These are phyloP conservation scores for Metarhizium humberi DNA, from an alignment of 2,329 filamentous ascomycete genomes.

Conservation along the genomic window DNA sequence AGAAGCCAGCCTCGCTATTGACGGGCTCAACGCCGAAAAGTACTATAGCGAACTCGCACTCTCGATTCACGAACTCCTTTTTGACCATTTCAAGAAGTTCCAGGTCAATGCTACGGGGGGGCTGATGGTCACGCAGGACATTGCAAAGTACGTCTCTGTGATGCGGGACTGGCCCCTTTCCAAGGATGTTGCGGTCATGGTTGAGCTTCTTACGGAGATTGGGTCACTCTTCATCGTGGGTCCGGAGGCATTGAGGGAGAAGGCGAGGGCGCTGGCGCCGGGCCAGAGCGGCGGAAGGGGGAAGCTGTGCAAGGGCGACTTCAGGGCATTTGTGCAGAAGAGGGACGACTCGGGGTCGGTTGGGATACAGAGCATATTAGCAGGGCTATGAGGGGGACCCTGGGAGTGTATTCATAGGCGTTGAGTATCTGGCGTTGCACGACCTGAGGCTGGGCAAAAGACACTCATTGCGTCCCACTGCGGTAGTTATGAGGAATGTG, in stretches of 20 bases:
- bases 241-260: conserved; percentile 64
- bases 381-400: conserved; percentile 38
- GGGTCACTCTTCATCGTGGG: conserved; percentile 94
- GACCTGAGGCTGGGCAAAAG: too few relatives aligned
- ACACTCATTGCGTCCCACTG: neutral
- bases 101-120: conserved; percentile 87
- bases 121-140: conserved; percentile 92
- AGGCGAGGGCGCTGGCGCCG: conserved; percentile 49
- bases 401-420: too few relatives aligned
- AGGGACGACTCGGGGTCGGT: conserved; percentile 75
- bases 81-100: conserved; percentile 93
- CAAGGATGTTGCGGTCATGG: conserved; percentile 55
- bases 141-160: conserved; percentile 83
- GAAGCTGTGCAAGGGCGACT: conserved; percentile 56
- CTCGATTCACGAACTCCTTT: conserved; percentile 65
- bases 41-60: conserved; percentile 79
- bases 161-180: conserved; percentile 73
- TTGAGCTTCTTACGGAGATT: conserved; percentile 87
- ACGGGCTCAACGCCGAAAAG: conserved; percentile 72
- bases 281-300: conserved; percentile 34
- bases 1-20: conserved; percentile 58
- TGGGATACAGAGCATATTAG: conserved; percentile 76
- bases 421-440: too few relatives aligned
- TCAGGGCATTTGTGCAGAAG: conserved; percentile 76
- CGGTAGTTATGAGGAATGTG: neutral